Evolutionary conservation across 306 rosid species (phyloP), one percentile per base, ranked within the genome.

Genomic region (Adenanthera pavonina): DNA sequence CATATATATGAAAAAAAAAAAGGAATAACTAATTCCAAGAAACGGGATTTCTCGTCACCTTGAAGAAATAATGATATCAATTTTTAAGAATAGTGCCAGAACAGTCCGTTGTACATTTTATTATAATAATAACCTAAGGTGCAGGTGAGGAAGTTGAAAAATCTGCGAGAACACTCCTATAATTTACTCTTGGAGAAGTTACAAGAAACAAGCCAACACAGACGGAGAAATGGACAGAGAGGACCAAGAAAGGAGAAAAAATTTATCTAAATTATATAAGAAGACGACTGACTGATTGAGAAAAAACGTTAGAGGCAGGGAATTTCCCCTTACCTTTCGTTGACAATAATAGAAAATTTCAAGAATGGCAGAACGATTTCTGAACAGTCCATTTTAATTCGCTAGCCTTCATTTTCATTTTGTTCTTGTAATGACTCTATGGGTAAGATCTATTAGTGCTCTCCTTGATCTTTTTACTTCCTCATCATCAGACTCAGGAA

Each of bases 401-500:
- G 51, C 51, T 61, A 69, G 13, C 17, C 65, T 77, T 78, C 77
- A 43, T 69, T 64, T 59, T 90, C 90, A 93, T 80, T 95, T 95
- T 57, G 76, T 93, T 87, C 99, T 90, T 84, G 91, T 88, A 76
- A 92, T 81, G 91, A 93, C 99, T 83, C 82, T 87, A 2, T 93
- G 90, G 48, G 99, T 86, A 77, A 95, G 95, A 84, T 95, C 97
- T 70, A 90, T 68, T 3, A 95, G 93, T 8, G 99, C 99, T 80
- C 86, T 89, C 86, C 99, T 92, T 48, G 99, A 95, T 54, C 73
- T 89, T 85, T 81, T 83, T 13, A 95, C 99, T 11, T 95, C 93
- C 80, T 90, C 94, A 20, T 93, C 89, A 3, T 92, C 74, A 43
- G 68, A 89, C 73, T 86, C 89, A 0, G 98, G 99, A 60, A 95